Evolutionary conservation across 2,329 filamentous ascomycete species (phyloP), one percentile per base, ranked within the genome.

Genomic region (Fusarium caatingaense): DNA sequence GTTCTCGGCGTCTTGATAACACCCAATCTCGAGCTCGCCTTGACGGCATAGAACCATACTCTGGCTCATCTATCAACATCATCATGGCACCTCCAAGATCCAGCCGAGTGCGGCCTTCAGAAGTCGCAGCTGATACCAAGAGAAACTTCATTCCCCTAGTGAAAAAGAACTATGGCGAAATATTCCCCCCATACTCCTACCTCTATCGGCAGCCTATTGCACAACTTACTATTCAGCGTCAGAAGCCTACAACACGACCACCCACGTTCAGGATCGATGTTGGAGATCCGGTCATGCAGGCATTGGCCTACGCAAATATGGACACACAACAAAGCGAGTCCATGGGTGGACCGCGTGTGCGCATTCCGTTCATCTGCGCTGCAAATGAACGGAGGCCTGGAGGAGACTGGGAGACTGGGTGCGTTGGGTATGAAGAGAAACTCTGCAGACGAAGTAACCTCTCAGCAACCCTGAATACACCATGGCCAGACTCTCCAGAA

Each of bases 311-410:
- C 85, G 78, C 78, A 15, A 69, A 69, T 25, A 70, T 76, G 45
- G 84, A 85, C 49, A 81, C 78, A 28, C 78, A 80, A 50, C 73
- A 74, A 13, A 80, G 77, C 48, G 71, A 80, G 56, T 76, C 75
- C 12, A 68, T 64, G 20, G 78, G 78, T 25, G 78, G 77, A 6
- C 60, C 73, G 32, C 73, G 79, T 51, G 74, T 81, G 40, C 78
- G 81, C 5, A 85, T 92, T 58, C 89, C 90, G 1, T 89, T 93
- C 62, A 87, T 93, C 66, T 93, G 91, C 71, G 87, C 89, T 58
- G 92, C 92, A 49, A 93, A 94, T 79, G 92, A 94, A 77, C 92
- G 91, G 76, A 85, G 91, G 40, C 86, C 92, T 1, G 92, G 92
- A 12, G 92, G 92, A n/a, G 91, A 94, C 76, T 94, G 92, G 92